Base-by-base conservation (phyloP, 179 eudicot genomes). In the Silene noctiflora region DNA sequence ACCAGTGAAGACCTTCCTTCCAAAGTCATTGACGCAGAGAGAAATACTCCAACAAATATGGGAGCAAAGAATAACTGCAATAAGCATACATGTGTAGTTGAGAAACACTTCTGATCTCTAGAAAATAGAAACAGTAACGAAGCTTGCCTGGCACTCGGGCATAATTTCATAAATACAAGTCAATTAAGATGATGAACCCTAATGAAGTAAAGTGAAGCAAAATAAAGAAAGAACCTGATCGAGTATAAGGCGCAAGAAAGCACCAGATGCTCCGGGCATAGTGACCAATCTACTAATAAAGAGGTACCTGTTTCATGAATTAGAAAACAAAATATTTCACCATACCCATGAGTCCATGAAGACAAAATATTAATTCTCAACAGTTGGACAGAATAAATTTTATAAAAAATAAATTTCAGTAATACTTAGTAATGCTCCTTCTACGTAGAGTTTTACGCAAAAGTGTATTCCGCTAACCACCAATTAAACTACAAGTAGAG, bases 21-120 rank as follows among this genome's bases (percentile, higher is more conserved):
- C 51, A 94, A 83, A 42, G 89, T 89, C 74, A 92, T 77, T 77
- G 90, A 75, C 12, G 92, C 56, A 19, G 98, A 82, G 70, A 94
- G 83, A 83, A 94, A 90, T 58, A 84, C 85, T 77, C 91, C 98
- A 53, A 92, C 88, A 68, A 92, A 94, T 53, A 74, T 42, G 17
- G 98, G 98, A 17, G 97, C 87, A 82, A 94, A 94, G 58, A 92
- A 20, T 55, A 91, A 92, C 97, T 94, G 93, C 91, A 87, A 35
- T 55, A 73, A 19, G 44, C 44, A 67, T 56, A 73, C 27, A 61
- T 61, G 14, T 10, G 42, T 72, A 16, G 13, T 61, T 75, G 19
- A 78, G 72, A 55, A 63, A 72, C 55, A 69, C n/a, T 44, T 46
- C 60, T 25, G 53, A 20, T 44, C 3, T 9, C 20, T 71, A 14